Evolutionary conservation across 495 filamentous ascomycete genomes (phyloP), one percentile per base, ranked within the genome.

Genomic region (Penicillium paradoxum): DNA sequence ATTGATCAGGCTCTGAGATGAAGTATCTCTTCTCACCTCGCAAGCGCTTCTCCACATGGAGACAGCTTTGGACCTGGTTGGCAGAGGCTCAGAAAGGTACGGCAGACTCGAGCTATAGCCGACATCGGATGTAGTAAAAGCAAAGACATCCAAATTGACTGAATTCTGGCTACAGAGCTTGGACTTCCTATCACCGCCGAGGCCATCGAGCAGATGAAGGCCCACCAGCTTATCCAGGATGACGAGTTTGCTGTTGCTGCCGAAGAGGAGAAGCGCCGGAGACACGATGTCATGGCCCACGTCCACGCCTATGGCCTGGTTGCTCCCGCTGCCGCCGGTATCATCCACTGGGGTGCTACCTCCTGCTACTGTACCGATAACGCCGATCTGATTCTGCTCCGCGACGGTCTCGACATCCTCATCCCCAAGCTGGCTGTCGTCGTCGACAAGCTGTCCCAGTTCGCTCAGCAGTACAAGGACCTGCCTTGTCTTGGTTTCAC

Each of bases 341-440:
- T 92, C 64, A 95, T 96, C 43, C 91, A 96, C 72, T 84, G 79
- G 71, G 91, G 85, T 49, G 85, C 83, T 34, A 83, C 81, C 10
- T 77, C 71, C 3, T 83, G 79, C 68, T 83, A 82, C 69, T 75
- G 81, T 74, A 91, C 88, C 42, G 92, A 97, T 65, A 96, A 96
- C 56, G 85, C 88, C 24, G 92, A 97, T 59, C 70, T 96, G 40
- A 92, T 96, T 59, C 83, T 96, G 65, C 73, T 91, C 49, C 77
- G 85, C 5, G 82, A 90, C 45, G 82, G 74, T 41, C 74, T 96
- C 22, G 82, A 91, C 62, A 76, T 95, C 47, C 67, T 96, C 6
- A 80, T 95, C 14, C 87, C 86, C 38, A 96, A 95, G 72, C 73
- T 97, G 1, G 91, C 92, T 14, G 89, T 79, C 37, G 86, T 93